Percentiles rank a stretch among this genome's conserved stretches.
These are phyloP conservation scores for Rachicladosporium sp. DNA, from an alignment of 2,329 filamentous ascomycete genomes.

Conservation along the genomic window DNA sequence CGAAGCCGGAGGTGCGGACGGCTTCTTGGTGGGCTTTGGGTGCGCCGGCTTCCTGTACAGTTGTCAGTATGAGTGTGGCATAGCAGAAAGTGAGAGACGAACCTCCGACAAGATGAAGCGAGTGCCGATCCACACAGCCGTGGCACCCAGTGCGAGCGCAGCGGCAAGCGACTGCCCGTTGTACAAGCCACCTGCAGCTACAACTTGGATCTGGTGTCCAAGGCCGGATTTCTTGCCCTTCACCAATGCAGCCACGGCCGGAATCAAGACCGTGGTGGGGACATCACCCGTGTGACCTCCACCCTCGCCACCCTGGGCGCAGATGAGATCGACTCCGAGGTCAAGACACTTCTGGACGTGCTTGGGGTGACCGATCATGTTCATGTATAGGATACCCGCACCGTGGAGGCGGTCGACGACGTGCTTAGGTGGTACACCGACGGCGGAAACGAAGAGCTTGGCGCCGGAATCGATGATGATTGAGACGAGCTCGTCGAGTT, in stretches of 20 bases:
- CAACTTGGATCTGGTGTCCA: conserved; percentile 75
- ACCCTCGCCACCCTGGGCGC: conserved; percentile 94
- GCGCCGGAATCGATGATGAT: conserved; percentile 88
- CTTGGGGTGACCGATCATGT: conserved; percentile 99
- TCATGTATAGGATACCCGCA: conserved; percentile 89
- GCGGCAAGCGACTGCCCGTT: conserved; percentile 85
- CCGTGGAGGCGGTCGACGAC: conserved; percentile 86
- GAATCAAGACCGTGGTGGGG: conserved; percentile 83
- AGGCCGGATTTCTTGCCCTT: conserved; percentile 73
- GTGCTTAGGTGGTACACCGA: conserved; percentile 79
- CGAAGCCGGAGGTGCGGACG: conserved; percentile 78
- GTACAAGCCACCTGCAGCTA: conserved; percentile 89
- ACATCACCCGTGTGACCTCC: conserved; percentile 72
- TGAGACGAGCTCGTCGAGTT: conserved; percentile 78
- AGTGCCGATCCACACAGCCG: conserved; percentile 91
- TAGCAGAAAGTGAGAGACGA: conserved; percentile 1
- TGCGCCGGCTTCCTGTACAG: conserved; percentile 63
- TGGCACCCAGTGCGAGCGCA: conserved; percentile 82
- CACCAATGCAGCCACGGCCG: conserved; percentile 72
- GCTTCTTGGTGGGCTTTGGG: conserved; percentile 91
- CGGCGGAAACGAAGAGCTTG: conserved; percentile 90
- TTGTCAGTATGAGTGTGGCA: conserved; percentile 4
- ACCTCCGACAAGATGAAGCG: conserved; percentile 77
- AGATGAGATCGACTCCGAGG: conserved; percentile 88
- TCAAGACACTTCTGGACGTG: conserved; percentile 94